Base-by-base conservation (phyloP, 345 rosid species). In the Clausena lansium region DNA sequence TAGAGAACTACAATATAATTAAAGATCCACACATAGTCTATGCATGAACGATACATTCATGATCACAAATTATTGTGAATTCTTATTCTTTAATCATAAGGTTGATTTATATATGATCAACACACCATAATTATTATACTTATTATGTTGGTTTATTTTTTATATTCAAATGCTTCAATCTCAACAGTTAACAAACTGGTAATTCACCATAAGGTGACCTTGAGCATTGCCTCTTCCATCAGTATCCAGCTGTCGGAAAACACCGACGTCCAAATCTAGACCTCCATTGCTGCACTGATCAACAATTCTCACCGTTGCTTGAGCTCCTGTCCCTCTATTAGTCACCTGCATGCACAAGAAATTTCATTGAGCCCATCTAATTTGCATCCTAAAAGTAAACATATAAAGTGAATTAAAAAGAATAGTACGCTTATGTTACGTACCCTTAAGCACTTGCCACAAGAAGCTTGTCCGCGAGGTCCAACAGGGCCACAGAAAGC, bases 221-320 rank as follows among this genome's bases (percentile, higher is more conserved):
- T 6, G 76, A 11, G 73, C 67, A n/a, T 68, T 36, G 13, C 96
- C 96, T 58, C 4, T 0, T 7, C 94, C 88, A 66, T 92, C 80
- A 0, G 91, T 86, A 24, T 92, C 94, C 30, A 90, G 4, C 15
- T 28, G 62, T 0, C 58, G 54, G 55, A 92, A 92, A 66, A 92
- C 82, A 3, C 70, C 79, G 19, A 73, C 78, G 32, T 92, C 93
- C 80, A 91, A 78, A 79, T 87, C 90, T 41, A 90, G 47, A 0
- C 97, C 91, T 75, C 92, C 94, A 58, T 86, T 88, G 79, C 86
- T 76, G 71, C 97, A 90, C 63, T 92, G 91, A 74, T 92, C 94
- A 14, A 89, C 90, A 20, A 92, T 92, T 60, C 97, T 87, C 74
- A 83, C 94, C 1, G 84, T 89, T 52, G 76, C 76, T 24, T 68